Base-by-base conservation (phyloP, 164 flowering plant genomes). In the Santalum album region DNA sequence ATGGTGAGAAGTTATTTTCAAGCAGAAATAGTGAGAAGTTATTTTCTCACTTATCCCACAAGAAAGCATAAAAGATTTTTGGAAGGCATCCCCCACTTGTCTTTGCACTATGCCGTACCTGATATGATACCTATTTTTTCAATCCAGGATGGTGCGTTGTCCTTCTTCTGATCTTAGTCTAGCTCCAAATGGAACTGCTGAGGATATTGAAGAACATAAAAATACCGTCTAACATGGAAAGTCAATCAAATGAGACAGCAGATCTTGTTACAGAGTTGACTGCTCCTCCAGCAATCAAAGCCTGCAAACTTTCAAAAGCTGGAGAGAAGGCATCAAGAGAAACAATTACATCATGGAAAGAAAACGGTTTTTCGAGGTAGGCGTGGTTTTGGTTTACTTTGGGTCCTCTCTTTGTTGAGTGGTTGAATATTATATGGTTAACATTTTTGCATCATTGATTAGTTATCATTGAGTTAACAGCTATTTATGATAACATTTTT, bases 361-460 rank as follows among this genome's bases (percentile, higher is more conserved):
- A 78, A 70, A 83, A 79, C 65, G 97, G 96, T 14, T 92, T 92
- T 68, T 81, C 97, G 22, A 85, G 96, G 96, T 89, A 70, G 6
- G 20, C 55, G 14, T 1, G 0, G 16, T 59, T 40, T 21, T 20
- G 25, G 9, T 18, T 59, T 51, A 44, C 7, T 53, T 38, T 38
- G 17, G 9, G 34, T 29, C 4, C 9, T 29, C 2, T 9, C 16
- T 38, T 38, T 10, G 42, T 14, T 4, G 0, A 9, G 12, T 12
- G 14, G 42, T 38, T 15, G 7, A 12, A 36, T 2, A 36, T 36
- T 12, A 38, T 9, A 2, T 38, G 3, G 6, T 29, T 29, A 9
- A 29, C 34, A 29, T 46, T 46, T 2, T 0, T 46, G 3, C 23
- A 46, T 10, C 7, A 20, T 7, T 17, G 48, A 7, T 16, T 44